Conservation (phyloP, 345 rosid species). For the Salix exigua region DNA sequence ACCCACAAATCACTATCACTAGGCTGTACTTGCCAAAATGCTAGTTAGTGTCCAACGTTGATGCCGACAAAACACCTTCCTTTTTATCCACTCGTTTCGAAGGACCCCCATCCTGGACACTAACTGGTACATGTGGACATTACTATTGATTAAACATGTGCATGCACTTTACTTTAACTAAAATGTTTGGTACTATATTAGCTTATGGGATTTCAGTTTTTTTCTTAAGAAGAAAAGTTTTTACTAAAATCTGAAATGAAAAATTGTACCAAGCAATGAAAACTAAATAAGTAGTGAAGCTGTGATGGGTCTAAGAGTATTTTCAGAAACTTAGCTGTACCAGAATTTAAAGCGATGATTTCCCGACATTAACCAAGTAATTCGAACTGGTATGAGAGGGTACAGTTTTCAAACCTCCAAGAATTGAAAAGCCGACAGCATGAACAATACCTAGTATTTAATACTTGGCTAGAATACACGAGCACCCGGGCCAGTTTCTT, state of each 20-base stretch:
- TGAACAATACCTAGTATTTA: not conserved
- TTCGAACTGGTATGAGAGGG: not conserved
- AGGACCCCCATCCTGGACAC: conserved; percentile 27
- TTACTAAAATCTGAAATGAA: too few species aligned
- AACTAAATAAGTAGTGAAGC: too few species aligned
- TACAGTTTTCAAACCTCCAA: not conserved
- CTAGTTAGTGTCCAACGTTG: not conserved
- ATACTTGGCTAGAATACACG: not conserved
- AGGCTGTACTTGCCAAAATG: not conserved
- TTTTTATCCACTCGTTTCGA: not conserved
- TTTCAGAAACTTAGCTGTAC: not conserved
- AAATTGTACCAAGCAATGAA: too few species aligned
- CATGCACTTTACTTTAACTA: not conserved
- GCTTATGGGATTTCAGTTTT: too few species aligned
- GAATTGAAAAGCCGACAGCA: not conserved
- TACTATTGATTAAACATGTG: not conserved
- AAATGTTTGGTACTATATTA: too few species aligned
- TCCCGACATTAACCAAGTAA: not conserved
- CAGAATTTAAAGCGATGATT: not conserved
- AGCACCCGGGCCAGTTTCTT: not conserved
- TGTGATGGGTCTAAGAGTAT: too few species aligned
- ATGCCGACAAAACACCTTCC: conserved; percentile 17
- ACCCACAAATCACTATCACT: too few species aligned
- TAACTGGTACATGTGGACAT: conserved; percentile 16
- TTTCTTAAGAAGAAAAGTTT: too few species aligned